These are phyloP conservation scores for Pharnaceum exiguum DNA, from an alignment of 148 eudicot species.

Conservation along the genomic window DNA sequence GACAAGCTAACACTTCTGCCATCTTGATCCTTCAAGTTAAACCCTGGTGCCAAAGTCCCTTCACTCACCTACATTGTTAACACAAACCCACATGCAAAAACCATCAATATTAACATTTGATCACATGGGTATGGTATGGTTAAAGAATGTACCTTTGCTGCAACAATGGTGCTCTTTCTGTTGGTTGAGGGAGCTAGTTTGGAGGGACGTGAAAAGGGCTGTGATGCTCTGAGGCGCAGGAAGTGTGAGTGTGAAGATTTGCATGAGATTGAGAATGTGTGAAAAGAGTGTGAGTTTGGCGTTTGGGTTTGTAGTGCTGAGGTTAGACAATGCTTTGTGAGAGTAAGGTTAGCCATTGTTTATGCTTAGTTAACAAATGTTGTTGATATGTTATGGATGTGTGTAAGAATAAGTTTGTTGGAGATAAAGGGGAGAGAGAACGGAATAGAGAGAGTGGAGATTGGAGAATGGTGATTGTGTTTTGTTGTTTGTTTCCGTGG, in stretches of 20 bases:
- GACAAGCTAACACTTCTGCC: constrained; percentile 79
- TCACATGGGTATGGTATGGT: neutral
- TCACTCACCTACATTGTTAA: constrained; percentile 50
- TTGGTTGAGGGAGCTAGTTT: constrained; percentile 29
- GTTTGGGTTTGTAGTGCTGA: constrained; percentile 38
- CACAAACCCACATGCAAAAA: constrained; percentile 4
- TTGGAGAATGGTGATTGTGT: no score
- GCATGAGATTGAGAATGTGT: constrained; percentile 28
- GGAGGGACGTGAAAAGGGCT: constrained; percentile 27
- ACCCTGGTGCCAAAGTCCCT: constrained; percentile 67
- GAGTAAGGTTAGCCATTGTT: constrained; percentile 59
- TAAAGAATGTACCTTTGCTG: constrained; percentile 51
- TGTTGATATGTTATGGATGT: no score
- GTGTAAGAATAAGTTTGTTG: no score
- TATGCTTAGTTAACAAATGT: no score
- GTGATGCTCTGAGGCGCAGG: constrained; percentile 44
- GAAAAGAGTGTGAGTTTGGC: constrained; percentile 30
- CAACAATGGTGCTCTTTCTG: constrained; percentile 35
- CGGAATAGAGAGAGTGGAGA: neutral
- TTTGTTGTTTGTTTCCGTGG: constrained; percentile 14
- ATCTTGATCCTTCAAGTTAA: constrained; percentile 84
- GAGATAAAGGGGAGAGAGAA: neutral
- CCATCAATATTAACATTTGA: neutral
- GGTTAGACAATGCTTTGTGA: constrained; percentile 41
- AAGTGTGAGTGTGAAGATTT: constrained; percentile 62